Conservation (phyloP, 2,329 filamentous ascomycete genomes). For the Aureobasidium uvarum region DNA sequence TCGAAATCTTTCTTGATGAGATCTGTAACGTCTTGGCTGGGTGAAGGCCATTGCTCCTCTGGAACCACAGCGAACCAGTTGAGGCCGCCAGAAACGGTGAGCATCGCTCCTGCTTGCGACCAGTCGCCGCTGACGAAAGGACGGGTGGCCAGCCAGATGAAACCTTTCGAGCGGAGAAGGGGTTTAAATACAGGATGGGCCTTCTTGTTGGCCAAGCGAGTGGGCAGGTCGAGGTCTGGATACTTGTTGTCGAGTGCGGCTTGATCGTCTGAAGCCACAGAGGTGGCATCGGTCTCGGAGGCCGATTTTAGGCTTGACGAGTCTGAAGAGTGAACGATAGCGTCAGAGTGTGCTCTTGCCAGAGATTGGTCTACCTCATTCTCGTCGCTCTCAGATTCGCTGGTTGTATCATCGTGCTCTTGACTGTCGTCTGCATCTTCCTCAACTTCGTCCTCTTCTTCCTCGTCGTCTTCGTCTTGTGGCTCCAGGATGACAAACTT, state of each 20-base stretch:
- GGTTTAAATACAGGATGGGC: conserved; percentile 53
- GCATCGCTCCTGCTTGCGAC: conserved; percentile 64
- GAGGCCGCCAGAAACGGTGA: conserved; percentile 60
- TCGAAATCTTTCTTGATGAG: conserved; percentile 53
- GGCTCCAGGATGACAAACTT: conserved; percentile 47
- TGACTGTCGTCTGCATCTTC: conserved; percentile 32
- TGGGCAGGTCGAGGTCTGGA: conserved; percentile 32
- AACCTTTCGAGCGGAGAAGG: conserved; percentile 63
- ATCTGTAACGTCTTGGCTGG: conserved; percentile 49
- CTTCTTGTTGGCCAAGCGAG: conserved; percentile 58
- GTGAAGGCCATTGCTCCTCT: conserved; percentile 51
- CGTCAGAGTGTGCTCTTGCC: conserved; percentile 32
- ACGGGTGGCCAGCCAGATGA: conserved; percentile 60
- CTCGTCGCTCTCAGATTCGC: conserved; percentile 18
- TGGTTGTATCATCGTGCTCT: neutral
- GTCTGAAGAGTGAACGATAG: neutral
- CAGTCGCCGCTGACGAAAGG: conserved; percentile 58
- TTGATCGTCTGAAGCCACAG: neutral
- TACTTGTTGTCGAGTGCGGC: conserved; percentile 18
- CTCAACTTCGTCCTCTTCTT: conserved; percentile 36
- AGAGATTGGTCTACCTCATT: conserved; percentile 34
- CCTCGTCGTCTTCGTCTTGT: conserved; percentile 40
- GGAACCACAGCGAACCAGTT: conserved; percentile 59
- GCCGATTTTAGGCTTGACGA: neutral
- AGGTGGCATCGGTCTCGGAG: conserved; percentile 22